phyloP scores from a whole-genome alignment of 2,329 filamentous ascomycete species.

The Ustulina deusta region DNA sequence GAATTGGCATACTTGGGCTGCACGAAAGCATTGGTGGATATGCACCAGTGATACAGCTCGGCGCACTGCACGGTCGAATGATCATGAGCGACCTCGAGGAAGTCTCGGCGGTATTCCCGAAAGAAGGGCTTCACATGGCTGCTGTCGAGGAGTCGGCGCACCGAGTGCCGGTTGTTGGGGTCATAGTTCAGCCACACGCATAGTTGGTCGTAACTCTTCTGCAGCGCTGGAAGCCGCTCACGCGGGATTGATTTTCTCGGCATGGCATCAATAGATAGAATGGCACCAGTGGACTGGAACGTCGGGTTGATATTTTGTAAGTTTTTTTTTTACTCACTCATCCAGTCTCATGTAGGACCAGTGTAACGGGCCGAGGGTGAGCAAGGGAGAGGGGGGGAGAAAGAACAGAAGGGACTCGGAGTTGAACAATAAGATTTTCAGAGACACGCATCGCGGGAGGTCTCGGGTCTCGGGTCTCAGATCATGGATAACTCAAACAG shows the following conservation, averaged over 20 bases:
- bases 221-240: slow-evolving; percentile 39
- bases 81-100: slow-evolving; percentile 42
- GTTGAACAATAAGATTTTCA: slow-evolving; percentile 25
- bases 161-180: slow-evolving; percentile 38
- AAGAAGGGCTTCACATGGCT: slow-evolving; percentile 47
- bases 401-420: slow-evolving; percentile 8
- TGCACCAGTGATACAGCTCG: slow-evolving; percentile 41
- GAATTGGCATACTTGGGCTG: slow-evolving; percentile 35
- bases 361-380: neutral
- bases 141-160: slow-evolving; percentile 42
- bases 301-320: no score
- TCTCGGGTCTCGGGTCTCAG: slow-evolving; percentile 14
- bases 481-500: slow-evolving; percentile 17
- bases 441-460: slow-evolving; percentile 13
- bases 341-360: neutral
- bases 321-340: no score
- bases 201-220: slow-evolving; percentile 43
- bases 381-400: neutral
- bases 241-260: slow-evolving; percentile 37
- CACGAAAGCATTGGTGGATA: slow-evolving; percentile 40
- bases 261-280: slow-evolving; percentile 29
- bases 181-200: slow-evolving; percentile 46
- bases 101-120: slow-evolving; percentile 47
- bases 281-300: neutral
- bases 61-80: slow-evolving; percentile 41